phyloP scores from a whole-genome alignment of 164 flowering plant species.

The Dillenia turbinata region DNA sequence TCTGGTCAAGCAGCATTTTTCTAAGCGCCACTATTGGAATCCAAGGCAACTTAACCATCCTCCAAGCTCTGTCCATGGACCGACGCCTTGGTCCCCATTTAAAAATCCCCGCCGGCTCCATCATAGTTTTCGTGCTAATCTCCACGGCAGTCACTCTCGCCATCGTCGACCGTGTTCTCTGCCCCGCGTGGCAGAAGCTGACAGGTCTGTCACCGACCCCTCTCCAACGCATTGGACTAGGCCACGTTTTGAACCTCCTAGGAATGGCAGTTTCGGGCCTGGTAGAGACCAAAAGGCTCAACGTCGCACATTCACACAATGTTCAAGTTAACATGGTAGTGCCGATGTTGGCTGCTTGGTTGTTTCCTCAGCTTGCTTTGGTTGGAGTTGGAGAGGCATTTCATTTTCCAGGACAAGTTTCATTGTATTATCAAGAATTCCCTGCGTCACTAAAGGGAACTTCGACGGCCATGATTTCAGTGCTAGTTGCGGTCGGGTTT shows the following conservation, averaged over 20 bases:
- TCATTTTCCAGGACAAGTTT: constrained; percentile 55
- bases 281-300: constrained; percentile 46
- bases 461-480: constrained; percentile 34
- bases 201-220: constrained; percentile 25
- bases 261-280: constrained; percentile 47
- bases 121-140: constrained; percentile 32
- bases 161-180: constrained; percentile 40
- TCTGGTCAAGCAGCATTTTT: constrained; percentile 48
- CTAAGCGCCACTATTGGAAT: constrained; percentile 41
- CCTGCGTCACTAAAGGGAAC: constrained; percentile 33
- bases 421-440: constrained; percentile 49
- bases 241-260: constrained; percentile 45
- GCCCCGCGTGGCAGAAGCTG: constrained; percentile 37
- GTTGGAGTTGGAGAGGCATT: constrained; percentile 60
- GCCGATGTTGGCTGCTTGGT: constrained; percentile 51
- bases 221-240: constrained; percentile 52
- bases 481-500: constrained; percentile 33
- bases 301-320: constrained; percentile 13
- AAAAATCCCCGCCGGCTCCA: constrained; percentile 59
- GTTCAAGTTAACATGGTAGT: constrained; percentile 15
- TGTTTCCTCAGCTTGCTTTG: constrained; percentile 31
- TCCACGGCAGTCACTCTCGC: constrained; percentile 33
- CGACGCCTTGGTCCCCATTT: constrained; percentile 49
- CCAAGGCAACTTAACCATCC: constrained; percentile 36
- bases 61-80: constrained; percentile 67